A percentile compares a stretch with the other conserved stretches of the same genome.
These are phyloP conservation scores for Rhododendron vialii DNA, from an alignment of 148 eudicot species.

Conservation along the genomic window DNA sequence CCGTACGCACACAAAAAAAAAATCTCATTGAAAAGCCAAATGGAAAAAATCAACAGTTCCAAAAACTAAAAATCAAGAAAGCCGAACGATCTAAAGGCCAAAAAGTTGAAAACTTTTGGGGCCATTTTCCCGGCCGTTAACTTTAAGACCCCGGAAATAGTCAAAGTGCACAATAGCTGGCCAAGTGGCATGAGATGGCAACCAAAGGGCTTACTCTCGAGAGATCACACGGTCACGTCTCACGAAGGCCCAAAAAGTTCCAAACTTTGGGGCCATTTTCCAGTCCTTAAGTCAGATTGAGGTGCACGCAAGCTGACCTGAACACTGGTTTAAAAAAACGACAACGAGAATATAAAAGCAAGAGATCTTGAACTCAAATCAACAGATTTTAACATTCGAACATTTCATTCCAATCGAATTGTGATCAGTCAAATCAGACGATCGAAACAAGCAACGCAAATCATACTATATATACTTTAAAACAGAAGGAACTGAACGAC, in stretches of 20 bases:
- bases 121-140: too few relatives aligned
- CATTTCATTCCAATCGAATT: neutral
- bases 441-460: neutral
- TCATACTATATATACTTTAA: neutral
- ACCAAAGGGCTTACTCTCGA: too few relatives aligned
- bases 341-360: neutral
- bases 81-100: neutral
- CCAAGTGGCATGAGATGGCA: too few relatives aligned
- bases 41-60: neutral
- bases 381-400: neutral
- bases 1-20: neutral
- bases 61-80: neutral
- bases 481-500: neutral
- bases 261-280: neutral
- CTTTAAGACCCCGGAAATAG: too few relatives aligned
- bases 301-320: neutral
- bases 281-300: neutral
- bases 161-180: too few relatives aligned
- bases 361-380: conserved; percentile 6
- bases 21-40: neutral
- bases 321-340: neutral
- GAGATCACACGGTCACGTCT: neutral
- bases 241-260: neutral
- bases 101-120: neutral
- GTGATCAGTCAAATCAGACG: neutral